Evolutionary conservation across 495 filamentous ascomycete species (phyloP).

Genomic region (Neurospora tetrasperma): DNA sequence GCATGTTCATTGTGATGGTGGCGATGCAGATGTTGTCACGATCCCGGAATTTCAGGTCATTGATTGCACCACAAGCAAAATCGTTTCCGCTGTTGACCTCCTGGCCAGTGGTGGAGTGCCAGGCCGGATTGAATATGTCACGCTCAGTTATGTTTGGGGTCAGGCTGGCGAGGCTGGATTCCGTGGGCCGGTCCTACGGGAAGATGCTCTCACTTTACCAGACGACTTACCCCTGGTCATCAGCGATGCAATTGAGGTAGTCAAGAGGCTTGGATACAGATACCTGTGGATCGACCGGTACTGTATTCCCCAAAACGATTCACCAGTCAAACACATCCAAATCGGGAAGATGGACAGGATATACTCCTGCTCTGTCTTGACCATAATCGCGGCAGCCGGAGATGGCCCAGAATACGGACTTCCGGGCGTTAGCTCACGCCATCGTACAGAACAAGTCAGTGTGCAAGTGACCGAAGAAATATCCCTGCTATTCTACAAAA

Average conservation of each 20-base stretch:
- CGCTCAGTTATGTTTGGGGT: background rate
- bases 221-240: background rate
- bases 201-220: background rate
- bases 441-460: background rate
- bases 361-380: conserved; percentile 11
- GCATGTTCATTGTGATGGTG: background rate
- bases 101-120: background rate
- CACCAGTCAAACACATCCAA: conserved; percentile 10
- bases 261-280: conserved; percentile 5
- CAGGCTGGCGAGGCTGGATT: background rate
- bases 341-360: conserved; percentile 17
- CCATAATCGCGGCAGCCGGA: conserved; percentile 18
- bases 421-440: conserved; percentile 12
- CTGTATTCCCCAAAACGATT: conserved; percentile 14
- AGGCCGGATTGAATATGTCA: background rate
- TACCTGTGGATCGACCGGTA: conserved; percentile 20
- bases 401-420: conserved; percentile 13
- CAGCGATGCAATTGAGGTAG: background rate
- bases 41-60: background rate
- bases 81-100: background rate
- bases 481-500: background rate
- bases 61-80: background rate
- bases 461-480: background rate
- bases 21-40: background rate
- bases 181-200: background rate